Conservation (phyloP, 2,329 filamentous ascomycete species). For the Xylariaceae sp. region DNA sequence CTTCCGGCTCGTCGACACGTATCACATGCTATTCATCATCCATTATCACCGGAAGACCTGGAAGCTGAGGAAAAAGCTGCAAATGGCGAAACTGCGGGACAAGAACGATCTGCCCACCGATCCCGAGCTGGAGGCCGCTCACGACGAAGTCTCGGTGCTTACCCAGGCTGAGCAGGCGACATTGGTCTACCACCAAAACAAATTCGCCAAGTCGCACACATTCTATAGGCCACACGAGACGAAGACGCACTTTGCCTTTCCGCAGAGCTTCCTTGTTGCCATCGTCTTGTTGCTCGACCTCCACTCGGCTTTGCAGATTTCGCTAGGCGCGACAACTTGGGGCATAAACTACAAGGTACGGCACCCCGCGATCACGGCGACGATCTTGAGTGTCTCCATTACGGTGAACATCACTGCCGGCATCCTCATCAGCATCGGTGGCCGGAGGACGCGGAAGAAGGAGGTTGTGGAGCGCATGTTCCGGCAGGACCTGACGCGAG, state of each 20-base stretch:
- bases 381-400: conserved; percentile 75
- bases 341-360: conserved; percentile 66
- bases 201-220: conserved; percentile 76
- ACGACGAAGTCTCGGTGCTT: conserved; percentile 55
- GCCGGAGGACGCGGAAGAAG: conserved; percentile 75
- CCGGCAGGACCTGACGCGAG: conserved; percentile 66
- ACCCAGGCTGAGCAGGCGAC: conserved; percentile 60
- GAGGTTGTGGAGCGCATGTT: conserved; percentile 74
- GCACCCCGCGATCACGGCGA: conserved; percentile 68
- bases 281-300: conserved; percentile 75
- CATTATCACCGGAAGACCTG: conserved; percentile 63
- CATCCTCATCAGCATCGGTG: conserved; percentile 69
- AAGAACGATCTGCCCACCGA: conserved; percentile 61
- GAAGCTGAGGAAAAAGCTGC: conserved; percentile 57
- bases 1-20: conserved; percentile 75
- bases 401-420: conserved; percentile 72
- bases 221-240: conserved; percentile 91
- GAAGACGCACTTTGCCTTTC: conserved; percentile 73
- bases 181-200: conserved; percentile 70
- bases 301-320: conserved; percentile 75
- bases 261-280: conserved; percentile 65
- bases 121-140: conserved; percentile 37
- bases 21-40: conserved; percentile 79
- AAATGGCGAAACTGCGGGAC: conserved; percentile 57
- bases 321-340: conserved; percentile 74